Conservation (phyloP, 2,329 filamentous ascomycete genomes). For the Cytospora mali region DNA sequence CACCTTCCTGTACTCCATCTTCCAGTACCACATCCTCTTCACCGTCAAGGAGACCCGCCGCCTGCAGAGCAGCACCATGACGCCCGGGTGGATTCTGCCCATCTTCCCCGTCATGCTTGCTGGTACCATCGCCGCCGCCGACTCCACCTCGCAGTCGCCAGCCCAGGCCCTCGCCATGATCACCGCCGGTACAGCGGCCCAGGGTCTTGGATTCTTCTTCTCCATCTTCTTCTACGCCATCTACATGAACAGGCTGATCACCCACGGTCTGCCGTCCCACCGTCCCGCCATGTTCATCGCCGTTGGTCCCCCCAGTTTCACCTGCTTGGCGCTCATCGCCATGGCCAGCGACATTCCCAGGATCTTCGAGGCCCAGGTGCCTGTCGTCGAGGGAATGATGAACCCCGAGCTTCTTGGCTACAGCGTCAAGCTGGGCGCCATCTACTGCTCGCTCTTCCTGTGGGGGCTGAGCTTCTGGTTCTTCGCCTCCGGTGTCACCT, state of each 20-base stretch:
- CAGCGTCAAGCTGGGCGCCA: conserved; percentile 31
- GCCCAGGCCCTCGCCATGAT: conserved; percentile 55
- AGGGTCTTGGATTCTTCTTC: conserved; percentile 63
- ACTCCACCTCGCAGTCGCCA: conserved; percentile 51
- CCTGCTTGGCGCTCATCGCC: conserved; percentile 42
- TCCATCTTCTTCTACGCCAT: conserved; percentile 62
- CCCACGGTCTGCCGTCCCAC: conserved; percentile 56
- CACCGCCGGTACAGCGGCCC: conserved; percentile 59
- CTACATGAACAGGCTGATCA: conserved; percentile 62
- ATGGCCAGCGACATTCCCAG: conserved; percentile 39
- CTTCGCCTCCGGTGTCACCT: conserved; percentile 53
- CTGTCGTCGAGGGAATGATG: conserved; percentile 41
- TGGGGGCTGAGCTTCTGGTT: conserved; percentile 66
- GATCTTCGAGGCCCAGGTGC: conserved; percentile 39
- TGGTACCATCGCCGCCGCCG: conserved; percentile 60
- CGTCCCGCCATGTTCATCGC: conserved; percentile 67
- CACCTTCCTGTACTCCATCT: conserved; percentile 55
- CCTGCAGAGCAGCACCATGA: conserved; percentile 53
- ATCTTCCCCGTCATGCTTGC: conserved; percentile 66
- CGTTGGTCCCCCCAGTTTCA: conserved; percentile 59
- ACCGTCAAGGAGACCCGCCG: conserved; percentile 47
- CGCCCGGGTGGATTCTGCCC: conserved; percentile 64
- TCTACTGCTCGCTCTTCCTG: conserved; percentile 58
- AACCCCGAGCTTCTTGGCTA: conserved; percentile 29
- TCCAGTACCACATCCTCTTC: conserved; percentile 62